A percentile compares a stretch with the other conserved stretches of the same genome.
phyloP scores from a whole-genome alignment of 441 rosid genomes.

The Mallotus japonicus region DNA sequence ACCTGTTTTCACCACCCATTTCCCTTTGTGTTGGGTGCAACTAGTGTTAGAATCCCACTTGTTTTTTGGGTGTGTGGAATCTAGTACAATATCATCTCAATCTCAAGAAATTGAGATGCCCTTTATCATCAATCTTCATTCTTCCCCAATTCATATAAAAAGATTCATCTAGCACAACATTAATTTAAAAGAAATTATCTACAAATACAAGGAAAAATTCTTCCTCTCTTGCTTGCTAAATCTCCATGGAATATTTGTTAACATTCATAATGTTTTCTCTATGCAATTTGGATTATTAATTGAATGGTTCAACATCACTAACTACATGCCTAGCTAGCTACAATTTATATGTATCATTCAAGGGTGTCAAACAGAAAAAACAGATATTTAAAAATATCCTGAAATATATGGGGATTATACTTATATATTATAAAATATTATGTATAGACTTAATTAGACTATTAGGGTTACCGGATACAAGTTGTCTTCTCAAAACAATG shows the following conservation, averaged over 20 bases:
- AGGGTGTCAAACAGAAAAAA: not conserved
- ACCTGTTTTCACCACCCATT: not conserved
- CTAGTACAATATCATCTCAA: too few species aligned
- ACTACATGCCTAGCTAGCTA: too few species aligned
- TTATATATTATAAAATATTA: not conserved
- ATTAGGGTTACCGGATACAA: slow-evolving; percentile 1
- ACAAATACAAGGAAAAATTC: too few species aligned
- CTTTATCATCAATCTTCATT: too few species aligned
- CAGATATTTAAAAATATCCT: not conserved
- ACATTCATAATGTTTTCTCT: too few species aligned
- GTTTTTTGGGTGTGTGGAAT: too few species aligned
- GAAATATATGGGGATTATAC: not conserved
- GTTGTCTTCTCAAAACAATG: slow-evolving; percentile 33
- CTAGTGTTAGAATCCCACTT: not conserved
- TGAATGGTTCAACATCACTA: too few species aligned
- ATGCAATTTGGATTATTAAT: too few species aligned
- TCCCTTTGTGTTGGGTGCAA: not conserved
- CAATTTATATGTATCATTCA: not conserved
- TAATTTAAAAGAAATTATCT: too few species aligned
- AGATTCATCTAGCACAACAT: too few species aligned
- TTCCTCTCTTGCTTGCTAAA: not conserved
- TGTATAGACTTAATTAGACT: not conserved
- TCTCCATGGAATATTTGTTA: not conserved
- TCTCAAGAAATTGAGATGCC: too few species aligned
- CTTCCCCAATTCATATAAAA: too few species aligned